A percentile compares a stretch with the other conserved stretches of the same genome.
These are phyloP conservation scores for Penicillium nucicola DNA, from an alignment of 495 filamentous ascomycete species.

Conservation along the genomic window DNA sequence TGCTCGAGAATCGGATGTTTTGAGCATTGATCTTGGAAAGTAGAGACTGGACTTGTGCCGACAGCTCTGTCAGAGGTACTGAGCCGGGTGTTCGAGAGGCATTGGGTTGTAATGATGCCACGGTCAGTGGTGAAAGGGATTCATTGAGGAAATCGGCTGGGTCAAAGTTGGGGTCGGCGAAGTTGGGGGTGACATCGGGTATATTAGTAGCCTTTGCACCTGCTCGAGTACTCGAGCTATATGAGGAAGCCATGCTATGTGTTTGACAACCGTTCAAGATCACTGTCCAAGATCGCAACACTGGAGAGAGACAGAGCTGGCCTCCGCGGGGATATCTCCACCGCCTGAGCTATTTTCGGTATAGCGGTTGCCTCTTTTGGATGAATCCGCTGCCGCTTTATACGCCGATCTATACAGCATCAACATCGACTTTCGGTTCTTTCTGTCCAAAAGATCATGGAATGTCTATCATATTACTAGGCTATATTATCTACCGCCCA, in stretches of 20 bases:
- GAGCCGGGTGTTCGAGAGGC: slow-evolving; percentile 40
- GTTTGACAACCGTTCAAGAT: neutral
- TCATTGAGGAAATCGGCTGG: slow-evolving; percentile 78
- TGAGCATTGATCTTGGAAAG: slow-evolving; percentile 86
- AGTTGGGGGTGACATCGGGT: slow-evolving; percentile 57
- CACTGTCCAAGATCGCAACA: neutral
- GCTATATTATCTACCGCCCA: neutral
- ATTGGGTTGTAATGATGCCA: slow-evolving; percentile 40
- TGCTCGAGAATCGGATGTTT: slow-evolving; percentile 76
- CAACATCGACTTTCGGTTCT: too few relatives aligned
- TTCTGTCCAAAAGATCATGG: too few relatives aligned
- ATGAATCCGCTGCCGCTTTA: neutral
- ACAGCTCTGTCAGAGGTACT: slow-evolving; percentile 71
- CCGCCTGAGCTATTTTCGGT: slow-evolving; percentile 2
- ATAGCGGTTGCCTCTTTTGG: neutral
- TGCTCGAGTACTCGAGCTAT: slow-evolving; percentile 14
- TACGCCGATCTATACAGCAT: neutral
- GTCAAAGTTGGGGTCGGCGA: slow-evolving; percentile 72
- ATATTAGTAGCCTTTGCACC: slow-evolving; percentile 21
- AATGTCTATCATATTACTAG: neutral
- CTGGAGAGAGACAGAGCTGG: slow-evolving; percentile 3
- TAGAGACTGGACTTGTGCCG: slow-evolving; percentile 75
- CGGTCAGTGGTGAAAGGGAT: slow-evolving; percentile 57
- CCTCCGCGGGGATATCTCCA: slow-evolving; percentile 12
- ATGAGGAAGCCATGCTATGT: slow-evolving; percentile 18